Conservation (phyloP, 352 stramenopile genomes). For the Globisporangium rhizosaccharum region DNA sequence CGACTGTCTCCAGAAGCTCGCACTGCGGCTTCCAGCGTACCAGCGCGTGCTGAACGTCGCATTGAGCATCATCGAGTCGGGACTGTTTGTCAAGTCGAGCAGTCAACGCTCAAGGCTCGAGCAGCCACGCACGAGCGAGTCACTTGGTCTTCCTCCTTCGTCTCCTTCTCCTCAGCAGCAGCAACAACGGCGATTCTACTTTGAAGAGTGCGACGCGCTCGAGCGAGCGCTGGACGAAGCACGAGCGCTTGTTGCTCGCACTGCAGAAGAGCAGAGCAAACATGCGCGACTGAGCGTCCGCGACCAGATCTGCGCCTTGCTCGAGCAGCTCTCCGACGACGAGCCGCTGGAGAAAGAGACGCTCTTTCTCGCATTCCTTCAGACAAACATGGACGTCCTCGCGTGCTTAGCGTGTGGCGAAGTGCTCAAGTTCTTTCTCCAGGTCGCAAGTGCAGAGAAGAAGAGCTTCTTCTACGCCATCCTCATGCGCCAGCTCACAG, state of each 20-base stretch:
- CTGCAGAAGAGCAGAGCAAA: neutral
- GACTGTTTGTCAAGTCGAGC: constrained; percentile 24
- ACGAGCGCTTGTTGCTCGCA: neutral
- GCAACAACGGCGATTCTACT: constrained; percentile 30
- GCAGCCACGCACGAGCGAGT: neutral
- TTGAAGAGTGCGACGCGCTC: constrained; percentile 34
- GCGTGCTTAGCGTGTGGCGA: constrained; percentile 23
- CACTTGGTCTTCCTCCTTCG: too few species aligned
- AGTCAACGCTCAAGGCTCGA: neutral
- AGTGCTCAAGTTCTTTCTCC: constrained; percentile 33
- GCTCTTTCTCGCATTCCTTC: constrained; percentile 32
- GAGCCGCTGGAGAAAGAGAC: constrained; percentile 28
- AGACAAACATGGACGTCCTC: constrained; percentile 25
- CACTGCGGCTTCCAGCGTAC: constrained; percentile 49
- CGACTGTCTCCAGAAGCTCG: constrained; percentile 64
- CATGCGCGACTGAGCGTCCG: constrained; percentile 5
- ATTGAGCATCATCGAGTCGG: constrained; percentile 43
- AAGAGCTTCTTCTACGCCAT: constrained; percentile 31
- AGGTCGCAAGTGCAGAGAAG: constrained; percentile 11
- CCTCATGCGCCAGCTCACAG: constrained; percentile 24
- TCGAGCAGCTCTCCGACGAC: constrained; percentile 22
- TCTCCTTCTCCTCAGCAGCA: neutral
- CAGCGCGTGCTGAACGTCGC: constrained; percentile 51
- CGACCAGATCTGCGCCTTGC: constrained; percentile 27
- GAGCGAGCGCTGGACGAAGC: constrained; percentile 11